These are phyloP conservation scores for Psilocybe sp. DNA, from an alignment of 768 basidiomycete species.

Conservation along the genomic window DNA sequence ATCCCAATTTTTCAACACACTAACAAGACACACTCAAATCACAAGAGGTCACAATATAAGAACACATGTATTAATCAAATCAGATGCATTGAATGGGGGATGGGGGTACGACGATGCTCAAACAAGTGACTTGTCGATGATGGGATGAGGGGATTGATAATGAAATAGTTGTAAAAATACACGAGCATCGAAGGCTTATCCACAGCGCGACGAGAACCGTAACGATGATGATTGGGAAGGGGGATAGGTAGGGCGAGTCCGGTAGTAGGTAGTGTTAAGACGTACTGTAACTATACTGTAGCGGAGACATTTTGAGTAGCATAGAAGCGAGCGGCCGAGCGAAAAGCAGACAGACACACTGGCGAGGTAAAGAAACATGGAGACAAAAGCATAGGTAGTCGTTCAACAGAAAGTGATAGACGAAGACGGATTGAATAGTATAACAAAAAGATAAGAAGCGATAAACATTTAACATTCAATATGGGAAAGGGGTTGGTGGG, in stretches of 20 bases:
- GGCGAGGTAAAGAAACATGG: not conserved
- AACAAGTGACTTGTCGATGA: constrained; percentile 40
- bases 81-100: not conserved
- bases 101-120: constrained; percentile 52
- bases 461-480: constrained; percentile 1
- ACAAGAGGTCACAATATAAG: too few species aligned
- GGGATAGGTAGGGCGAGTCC: constrained; percentile 21
- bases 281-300: not conserved
- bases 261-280: constrained; percentile 13
- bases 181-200: constrained; percentile 23
- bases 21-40: too few species aligned
- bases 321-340: not conserved
- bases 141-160: constrained; percentile 14
- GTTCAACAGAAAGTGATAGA: constrained; percentile 15
- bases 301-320: constrained; percentile 8
- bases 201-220: too few species aligned
- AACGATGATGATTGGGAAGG: constrained; percentile 17
- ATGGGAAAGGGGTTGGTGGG: not conserved
- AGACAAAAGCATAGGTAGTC: not conserved
- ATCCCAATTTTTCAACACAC: too few species aligned
- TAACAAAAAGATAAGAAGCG: constrained; percentile 8
- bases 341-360: not conserved
- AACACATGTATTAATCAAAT: too few species aligned
- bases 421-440: constrained; percentile 28
- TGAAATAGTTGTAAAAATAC: constrained; percentile 10